Percentiles rank a stretch among this genome's conserved stretches.
phyloP scores from a whole-genome alignment of 2,329 filamentous ascomycete genomes.

The Trichoderma semiorbis region DNA sequence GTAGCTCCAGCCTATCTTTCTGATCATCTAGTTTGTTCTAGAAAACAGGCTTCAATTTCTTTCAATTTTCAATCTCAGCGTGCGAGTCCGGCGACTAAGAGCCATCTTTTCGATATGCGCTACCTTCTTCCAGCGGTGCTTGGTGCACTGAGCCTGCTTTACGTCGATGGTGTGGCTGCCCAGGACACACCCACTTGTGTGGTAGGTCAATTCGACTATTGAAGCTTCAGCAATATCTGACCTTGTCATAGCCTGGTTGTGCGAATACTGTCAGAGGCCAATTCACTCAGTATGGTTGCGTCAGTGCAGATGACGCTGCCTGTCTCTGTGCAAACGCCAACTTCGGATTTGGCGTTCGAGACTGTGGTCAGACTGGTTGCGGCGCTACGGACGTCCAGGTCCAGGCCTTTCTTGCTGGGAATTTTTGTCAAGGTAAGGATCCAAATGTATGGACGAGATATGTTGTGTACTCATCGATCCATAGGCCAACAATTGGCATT shows the following conservation, averaged over 20 bases:
- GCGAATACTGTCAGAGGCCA: constrained; percentile 21
- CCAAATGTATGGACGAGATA: background rate
- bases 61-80: background rate
- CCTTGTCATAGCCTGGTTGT: constrained; percentile 23
- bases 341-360: constrained; percentile 32
- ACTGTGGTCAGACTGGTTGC: constrained; percentile 33
- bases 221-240: background rate
- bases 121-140: constrained; percentile 29
- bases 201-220: constrained; percentile 28
- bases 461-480: background rate
- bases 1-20: background rate
- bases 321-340: constrained; percentile 39
- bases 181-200: constrained; percentile 28
- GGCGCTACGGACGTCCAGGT: constrained; percentile 30
- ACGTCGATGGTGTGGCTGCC: constrained; percentile 26
- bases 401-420: constrained; percentile 24
- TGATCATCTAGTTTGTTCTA: background rate
- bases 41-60: background rate
- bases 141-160: constrained; percentile 30
- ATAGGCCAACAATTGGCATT: constrained; percentile 14
- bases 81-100: background rate
- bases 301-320: constrained; percentile 29
- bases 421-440: constrained; percentile 25
- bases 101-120: constrained; percentile 11
- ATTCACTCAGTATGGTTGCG: constrained; percentile 27